Conservation (phyloP, 352 stramenopile species). For the Globisporangium irregulare region DNA sequence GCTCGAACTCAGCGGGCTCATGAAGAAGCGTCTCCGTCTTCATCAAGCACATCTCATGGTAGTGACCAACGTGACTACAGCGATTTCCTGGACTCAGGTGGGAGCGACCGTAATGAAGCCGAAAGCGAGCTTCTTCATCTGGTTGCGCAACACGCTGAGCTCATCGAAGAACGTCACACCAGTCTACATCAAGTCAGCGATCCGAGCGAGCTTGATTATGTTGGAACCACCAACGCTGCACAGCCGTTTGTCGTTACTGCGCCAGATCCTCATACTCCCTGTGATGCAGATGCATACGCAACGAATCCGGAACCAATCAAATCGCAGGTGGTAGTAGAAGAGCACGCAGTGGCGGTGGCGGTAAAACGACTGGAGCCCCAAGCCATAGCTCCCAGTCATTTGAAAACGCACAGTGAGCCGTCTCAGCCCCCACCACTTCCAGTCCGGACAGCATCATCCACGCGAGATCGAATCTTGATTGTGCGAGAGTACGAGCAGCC, state of each 20-base stretch:
- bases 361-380: background rate
- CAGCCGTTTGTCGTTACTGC: background rate
- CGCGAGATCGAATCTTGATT: slow-evolving; percentile 36
- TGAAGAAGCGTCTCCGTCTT: slow-evolving; percentile 3
- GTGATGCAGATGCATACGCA: background rate
- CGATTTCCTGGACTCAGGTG: slow-evolving; percentile 29
- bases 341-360: too few relatives aligned
- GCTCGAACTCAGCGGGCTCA: background rate
- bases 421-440: background rate
- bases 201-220: background rate
- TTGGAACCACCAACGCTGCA: background rate
- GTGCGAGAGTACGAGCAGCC: slow-evolving; percentile 45
- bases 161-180: background rate
- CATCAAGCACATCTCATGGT: slow-evolving; percentile 9
- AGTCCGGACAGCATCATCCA: background rate
- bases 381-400: background rate
- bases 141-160: background rate
- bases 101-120: background rate
- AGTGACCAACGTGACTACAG: slow-evolving; percentile 24
- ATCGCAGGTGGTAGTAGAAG: background rate
- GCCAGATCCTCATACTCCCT: background rate
- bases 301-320: background rate
- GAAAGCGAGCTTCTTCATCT: background rate
- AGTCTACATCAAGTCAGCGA: background rate
- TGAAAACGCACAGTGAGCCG: background rate